phyloP scores from a whole-genome alignment of 306 rosid species.

The Cotoneaster glaucophyllus region DNA sequence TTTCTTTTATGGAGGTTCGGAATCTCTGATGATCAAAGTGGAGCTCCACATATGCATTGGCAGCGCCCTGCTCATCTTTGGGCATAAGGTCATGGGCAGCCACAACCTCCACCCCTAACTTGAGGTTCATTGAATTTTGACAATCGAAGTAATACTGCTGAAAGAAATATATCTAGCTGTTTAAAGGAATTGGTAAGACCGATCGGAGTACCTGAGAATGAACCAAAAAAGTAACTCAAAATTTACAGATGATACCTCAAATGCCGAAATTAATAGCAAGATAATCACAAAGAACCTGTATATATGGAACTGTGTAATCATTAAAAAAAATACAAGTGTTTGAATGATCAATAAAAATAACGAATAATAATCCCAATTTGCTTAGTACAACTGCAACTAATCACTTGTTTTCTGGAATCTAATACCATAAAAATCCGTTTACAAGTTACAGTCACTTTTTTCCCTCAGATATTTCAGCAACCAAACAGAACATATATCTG shows the following conservation, averaged over 20 bases:
- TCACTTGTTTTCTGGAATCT: not conserved
- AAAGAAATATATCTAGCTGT: constrained; percentile 7
- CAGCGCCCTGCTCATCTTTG: constrained; percentile 74
- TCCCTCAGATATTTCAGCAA: not conserved
- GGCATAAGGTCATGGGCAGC: constrained; percentile 75
- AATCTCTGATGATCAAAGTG: constrained; percentile 68
- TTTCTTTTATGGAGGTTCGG: constrained; percentile 60
- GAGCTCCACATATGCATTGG: constrained; percentile 71
- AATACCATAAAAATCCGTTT: not conserved
- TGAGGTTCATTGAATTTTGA: constrained; percentile 53
- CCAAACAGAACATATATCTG: not conserved
- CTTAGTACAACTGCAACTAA: not conserved
- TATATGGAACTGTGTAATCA: not conserved
- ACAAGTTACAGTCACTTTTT: not conserved
- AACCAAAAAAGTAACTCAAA: constrained; percentile 10
- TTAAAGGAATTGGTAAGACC: constrained; percentile 3
- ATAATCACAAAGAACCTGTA: not conserved
- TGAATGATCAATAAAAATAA: not conserved
- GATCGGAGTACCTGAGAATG: constrained; percentile 25
- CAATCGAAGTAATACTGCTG: not conserved
- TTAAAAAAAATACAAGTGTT: not conserved
- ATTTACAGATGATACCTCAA: not conserved
- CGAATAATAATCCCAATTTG: not conserved
- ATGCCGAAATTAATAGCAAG: not conserved
- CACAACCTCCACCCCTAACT: constrained; percentile 74